Base-by-base conservation (phyloP, 306 rosid species). In the Lotus japonicus region DNA sequence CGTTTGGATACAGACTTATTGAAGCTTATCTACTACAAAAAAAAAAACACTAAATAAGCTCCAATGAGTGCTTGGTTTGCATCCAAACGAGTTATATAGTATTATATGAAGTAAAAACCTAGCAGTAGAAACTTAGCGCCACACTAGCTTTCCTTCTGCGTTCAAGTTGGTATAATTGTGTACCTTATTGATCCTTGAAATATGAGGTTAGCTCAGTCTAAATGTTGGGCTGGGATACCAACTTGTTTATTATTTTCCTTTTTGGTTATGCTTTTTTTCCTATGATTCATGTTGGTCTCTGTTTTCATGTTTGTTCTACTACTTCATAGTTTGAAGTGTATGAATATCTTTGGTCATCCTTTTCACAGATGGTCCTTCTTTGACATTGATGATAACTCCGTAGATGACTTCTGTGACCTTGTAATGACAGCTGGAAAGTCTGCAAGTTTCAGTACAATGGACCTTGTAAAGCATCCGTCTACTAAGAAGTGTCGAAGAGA, bases 341-440 rank as follows among this genome's bases (percentile, higher is more conserved):
- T 76, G 58, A 77, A 70, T 63, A 42, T 72, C 33, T 77, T 61
- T 33, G 62, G 6, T 68, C 46, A 14, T 76, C 11, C 74, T 76
- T 78, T 58, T 58, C 50, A 41, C 85, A 88, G 36, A 31, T 31
- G 36, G 36, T 31, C 36, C 36, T 31, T 5, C 36, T 31, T 31
- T 31, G 36, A 31, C 36, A 31, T 31, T 31, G 36, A 31, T 31
- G 36, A 31, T 31, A 31, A 31, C 36, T 31, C 36, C 36, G 36
- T 5, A 31, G 36, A 31, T 31, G 36, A 31, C 36, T 31, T 31
- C 78, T 84, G 77, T 73, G 75, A 73, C 78, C 81, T 89, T 36
- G 69, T 83, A 79, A 84, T 89, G 95, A 83, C 89, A 35, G 87
- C 89, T 54, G 87, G 83, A 70, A 92, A 73, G 70, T 82, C 83